These are phyloP conservation scores for Triticum dicoccoides DNA, from an alignment of 176 grass and related monocot genomes.

Conservation along the genomic window DNA sequence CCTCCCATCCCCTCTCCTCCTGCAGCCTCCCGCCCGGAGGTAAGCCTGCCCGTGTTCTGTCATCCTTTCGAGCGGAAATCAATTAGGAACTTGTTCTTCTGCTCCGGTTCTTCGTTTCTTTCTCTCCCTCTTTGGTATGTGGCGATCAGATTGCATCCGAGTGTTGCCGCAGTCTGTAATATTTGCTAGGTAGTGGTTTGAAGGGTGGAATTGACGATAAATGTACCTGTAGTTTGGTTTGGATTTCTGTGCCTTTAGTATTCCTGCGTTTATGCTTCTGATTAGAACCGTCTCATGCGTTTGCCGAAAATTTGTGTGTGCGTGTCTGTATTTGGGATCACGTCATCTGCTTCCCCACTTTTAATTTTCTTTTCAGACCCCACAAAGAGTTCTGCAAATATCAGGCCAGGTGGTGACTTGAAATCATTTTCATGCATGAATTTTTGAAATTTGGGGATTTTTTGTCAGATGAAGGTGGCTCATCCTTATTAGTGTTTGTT, in stretches of 20 bases:
- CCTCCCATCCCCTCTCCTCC: neutral
- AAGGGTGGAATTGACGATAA: too few relatives aligned
- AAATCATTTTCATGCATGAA: neutral
- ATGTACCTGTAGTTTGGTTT: too few relatives aligned
- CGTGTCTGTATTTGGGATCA: neutral
- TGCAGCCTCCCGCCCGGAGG: conserved; percentile 39
- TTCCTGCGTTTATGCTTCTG: neutral
- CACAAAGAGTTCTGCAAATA: neutral
- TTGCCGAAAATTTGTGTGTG: neutral
- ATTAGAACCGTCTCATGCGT: neutral
- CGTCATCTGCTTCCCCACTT: neutral
- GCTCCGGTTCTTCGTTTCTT: neutral
- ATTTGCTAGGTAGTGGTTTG: neutral
- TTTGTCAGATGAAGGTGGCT: neutral
- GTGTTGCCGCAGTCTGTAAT: neutral
- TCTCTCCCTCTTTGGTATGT: neutral
- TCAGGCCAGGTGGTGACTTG: neutral
- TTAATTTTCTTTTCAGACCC: neutral
- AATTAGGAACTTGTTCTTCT: neutral
- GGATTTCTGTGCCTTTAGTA: neutral
- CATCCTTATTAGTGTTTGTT: neutral
- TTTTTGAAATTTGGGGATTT: neutral
- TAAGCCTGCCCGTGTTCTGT: neutral
- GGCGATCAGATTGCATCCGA: neutral
- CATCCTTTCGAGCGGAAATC: neutral